Evolutionary conservation across 2,329 filamentous ascomycete genomes (phyloP).

Genomic region (Chrysoporthe cubensis): DNA sequence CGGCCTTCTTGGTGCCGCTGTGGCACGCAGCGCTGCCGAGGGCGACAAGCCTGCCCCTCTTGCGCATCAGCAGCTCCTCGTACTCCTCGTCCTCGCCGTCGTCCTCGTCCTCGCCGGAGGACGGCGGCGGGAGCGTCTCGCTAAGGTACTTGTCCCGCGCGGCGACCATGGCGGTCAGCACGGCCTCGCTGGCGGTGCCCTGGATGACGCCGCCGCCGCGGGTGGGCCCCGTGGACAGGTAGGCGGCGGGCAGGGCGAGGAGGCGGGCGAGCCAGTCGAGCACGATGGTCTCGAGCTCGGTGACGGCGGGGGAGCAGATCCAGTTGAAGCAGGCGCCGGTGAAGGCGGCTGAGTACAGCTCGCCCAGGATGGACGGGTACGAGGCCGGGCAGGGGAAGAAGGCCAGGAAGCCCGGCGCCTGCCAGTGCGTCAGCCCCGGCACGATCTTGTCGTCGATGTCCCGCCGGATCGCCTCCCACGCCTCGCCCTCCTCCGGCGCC

Average conservation of each 20-base stretch:
- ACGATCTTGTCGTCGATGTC: constrained; percentile 88
- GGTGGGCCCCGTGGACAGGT: constrained; percentile 71
- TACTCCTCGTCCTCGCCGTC: constrained; percentile 57
- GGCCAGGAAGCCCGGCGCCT: constrained; percentile 92
- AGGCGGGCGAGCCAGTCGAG: constrained; percentile 88
- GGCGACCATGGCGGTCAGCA: constrained; percentile 84
- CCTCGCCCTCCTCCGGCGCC: constrained; percentile 68
- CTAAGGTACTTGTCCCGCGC: constrained; percentile 79
- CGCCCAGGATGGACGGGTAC: constrained; percentile 85
- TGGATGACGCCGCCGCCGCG: constrained; percentile 91
- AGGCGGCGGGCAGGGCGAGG: constrained; percentile 73
- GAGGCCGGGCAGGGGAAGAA: constrained; percentile 87
- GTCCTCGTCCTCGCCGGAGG: constrained; percentile 33
- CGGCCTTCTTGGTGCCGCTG: constrained; percentile 84
- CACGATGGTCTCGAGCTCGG: constrained; percentile 90
- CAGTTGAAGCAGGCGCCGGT: constrained; percentile 95
- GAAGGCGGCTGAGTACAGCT: constrained; percentile 89
- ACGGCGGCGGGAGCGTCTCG: constrained; percentile 54
- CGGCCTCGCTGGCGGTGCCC: constrained; percentile 84
- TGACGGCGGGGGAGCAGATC: constrained; percentile 90
- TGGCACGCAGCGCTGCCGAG: constrained; percentile 81
- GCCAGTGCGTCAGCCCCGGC: constrained; percentile 91
- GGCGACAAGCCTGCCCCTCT: constrained; percentile 75
- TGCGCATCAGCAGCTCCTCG: constrained; percentile 70
- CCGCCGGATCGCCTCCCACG: constrained; percentile 77